These are phyloP conservation scores for Camellia oleifera DNA, from an alignment of 179 eudicot species.

Conservation along the genomic window DNA sequence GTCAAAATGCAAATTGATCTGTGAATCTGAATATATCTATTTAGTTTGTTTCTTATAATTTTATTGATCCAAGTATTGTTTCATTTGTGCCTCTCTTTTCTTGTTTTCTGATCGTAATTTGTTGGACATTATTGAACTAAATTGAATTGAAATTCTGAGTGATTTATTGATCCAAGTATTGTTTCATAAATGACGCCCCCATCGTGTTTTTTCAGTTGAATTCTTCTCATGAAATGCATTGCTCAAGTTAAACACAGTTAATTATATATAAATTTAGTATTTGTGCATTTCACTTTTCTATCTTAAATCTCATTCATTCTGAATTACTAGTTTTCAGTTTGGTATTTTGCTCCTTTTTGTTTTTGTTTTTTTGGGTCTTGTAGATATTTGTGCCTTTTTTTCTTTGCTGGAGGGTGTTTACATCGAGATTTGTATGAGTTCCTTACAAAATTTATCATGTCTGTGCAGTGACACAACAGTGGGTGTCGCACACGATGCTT, in stretches of 20 bases:
- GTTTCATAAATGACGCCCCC: too few species aligned
- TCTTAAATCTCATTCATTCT: background rate
- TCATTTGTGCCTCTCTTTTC: background rate
- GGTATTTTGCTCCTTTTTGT: too few species aligned
- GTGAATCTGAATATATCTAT: background rate
- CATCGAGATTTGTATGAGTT: background rate
- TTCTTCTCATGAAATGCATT: too few species aligned
- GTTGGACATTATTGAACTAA: background rate
- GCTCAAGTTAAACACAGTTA: too few species aligned
- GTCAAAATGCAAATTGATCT: constrained; percentile 1
- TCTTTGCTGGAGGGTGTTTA: background rate
- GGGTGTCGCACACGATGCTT: constrained; percentile 70
- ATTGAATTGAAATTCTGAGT: background rate
- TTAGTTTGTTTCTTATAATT: background rate
- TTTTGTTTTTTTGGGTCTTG: background rate
- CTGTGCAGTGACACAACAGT: constrained; percentile 54
- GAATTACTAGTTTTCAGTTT: background rate
- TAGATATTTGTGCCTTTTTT: too few species aligned
- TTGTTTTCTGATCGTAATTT: background rate
- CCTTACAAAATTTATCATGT: background rate
- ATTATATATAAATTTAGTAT: background rate
- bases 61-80: background rate
- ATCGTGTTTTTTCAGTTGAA: too few species aligned
- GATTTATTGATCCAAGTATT: too few species aligned
- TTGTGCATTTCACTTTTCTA: background rate